Evolutionary conservation across 805 yeast species (phyloP).

Genomic region (Lachancea waltii): DNA sequence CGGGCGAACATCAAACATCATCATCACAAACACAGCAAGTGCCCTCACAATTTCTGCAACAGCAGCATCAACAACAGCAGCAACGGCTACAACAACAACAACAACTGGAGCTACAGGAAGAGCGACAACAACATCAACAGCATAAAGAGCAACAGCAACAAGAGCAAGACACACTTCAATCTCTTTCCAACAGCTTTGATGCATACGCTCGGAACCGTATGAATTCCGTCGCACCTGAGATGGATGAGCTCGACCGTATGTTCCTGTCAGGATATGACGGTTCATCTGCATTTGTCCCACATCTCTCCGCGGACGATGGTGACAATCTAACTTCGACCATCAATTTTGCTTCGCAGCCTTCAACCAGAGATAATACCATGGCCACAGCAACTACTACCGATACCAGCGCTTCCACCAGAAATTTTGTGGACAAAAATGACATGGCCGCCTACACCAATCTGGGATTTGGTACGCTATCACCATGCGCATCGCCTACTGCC

Average conservation of each 20-base stretch:
- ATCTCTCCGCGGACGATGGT: background rate
- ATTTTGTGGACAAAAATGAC: slow-evolving; percentile 4
- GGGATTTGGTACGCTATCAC: slow-evolving; percentile 4
- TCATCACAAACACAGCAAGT: no score
- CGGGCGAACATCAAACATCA: background rate
- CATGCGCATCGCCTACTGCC: slow-evolving; percentile 6
- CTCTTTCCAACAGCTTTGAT: background rate
- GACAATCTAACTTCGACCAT: background rate
- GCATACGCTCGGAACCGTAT: slow-evolving; percentile 6
- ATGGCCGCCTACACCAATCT: slow-evolving; percentile 2
- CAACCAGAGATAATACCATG: slow-evolving; percentile 7
- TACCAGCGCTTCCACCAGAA: slow-evolving; percentile 2
- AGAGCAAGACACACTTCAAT: no score
- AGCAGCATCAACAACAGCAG: background rate
- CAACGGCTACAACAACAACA: background rate
- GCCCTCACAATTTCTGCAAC: no score
- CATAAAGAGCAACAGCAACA: background rate
- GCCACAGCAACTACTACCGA: slow-evolving; percentile 6
- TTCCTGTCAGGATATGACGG: slow-evolving; percentile 4
- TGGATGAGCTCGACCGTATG: slow-evolving; percentile 9
- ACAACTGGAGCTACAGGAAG: background rate
- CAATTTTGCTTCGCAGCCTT: slow-evolving; percentile 1
- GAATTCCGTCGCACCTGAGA: slow-evolving; percentile 7
- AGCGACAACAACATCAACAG: background rate
- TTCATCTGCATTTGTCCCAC: background rate